Evolutionary conservation across 352 stramenopile genomes (phyloP), one percentile per base, ranked within the genome.

Genomic region (Phytophthora melonis): DNA sequence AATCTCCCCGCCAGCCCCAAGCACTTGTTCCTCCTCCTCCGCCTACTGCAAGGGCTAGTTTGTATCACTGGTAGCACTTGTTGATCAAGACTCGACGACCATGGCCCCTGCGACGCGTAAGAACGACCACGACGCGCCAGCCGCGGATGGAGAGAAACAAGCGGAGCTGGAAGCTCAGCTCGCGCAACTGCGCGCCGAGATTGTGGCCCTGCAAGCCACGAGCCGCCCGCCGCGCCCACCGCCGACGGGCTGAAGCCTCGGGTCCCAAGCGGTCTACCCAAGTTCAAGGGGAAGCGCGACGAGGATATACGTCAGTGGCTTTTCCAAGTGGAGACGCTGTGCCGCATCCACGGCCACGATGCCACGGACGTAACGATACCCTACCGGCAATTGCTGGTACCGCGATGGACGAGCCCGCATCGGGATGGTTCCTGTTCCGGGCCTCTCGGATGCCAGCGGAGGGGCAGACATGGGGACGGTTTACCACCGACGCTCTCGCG

Each of bases 291-390:
- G n/a, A n/a, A n/a, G n/a, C 66, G 67, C 27, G 27, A 54, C 25
- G 67, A 74, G 34, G 67, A 74, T 27, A 59, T 69, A 10, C 67
- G 52, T 19, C 52, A 69, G n/a, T 74, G 67, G 59, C n/a, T 74
- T 5, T 64, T 74, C 52, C 67, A 69, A 58, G 52, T 74, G 21
- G 67, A 69, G 32, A 69, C 58, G 4, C n/a, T 74, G 59, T 65
- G 67, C n/a, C 41, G 54, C 11, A 74, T 74, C 36, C 27, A 69
- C 36, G 58, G 49, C 32, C 66, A 68, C 16, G 50, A 63, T 25
- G 45, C 52, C 3, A 23, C 21, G 3, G 14, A 65, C 30, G 36
- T 54, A 69, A 69, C 30, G 21, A 59, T 2, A 63, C 47, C 39
- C 36, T 74, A 7, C 52, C 53, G 8, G 36, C 59, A 6, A 69